phyloP scores from a whole-genome alignment of 345 rosid genomes.

The Noccaea bulbosa region DNA sequence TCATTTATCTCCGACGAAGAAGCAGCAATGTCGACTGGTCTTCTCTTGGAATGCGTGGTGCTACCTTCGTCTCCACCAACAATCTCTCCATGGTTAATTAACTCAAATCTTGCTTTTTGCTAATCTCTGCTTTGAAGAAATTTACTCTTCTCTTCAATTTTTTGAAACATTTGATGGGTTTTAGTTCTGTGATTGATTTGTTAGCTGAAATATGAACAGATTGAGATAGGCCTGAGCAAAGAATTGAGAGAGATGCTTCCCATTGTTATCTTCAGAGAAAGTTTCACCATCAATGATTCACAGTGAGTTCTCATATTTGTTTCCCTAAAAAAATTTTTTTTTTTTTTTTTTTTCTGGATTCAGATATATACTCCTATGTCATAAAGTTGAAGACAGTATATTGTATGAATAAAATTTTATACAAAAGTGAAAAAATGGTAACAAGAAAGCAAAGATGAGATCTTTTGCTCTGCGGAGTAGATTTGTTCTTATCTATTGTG shows the following conservation, averaged over 20 bases:
- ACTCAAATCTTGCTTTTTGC: background rate
- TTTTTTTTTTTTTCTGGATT: background rate
- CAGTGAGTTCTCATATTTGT: slow-evolving; percentile 52
- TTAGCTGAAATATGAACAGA: slow-evolving; percentile 40
- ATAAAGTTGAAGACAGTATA: slow-evolving; percentile 5
- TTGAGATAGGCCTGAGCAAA: slow-evolving; percentile 71
- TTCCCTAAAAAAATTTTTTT: background rate
- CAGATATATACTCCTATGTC: slow-evolving; percentile 3
- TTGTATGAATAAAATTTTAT: slow-evolving; percentile 1
- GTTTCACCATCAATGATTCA: slow-evolving; percentile 68
- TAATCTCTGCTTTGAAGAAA: background rate
- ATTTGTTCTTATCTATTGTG: slow-evolving; percentile 2
- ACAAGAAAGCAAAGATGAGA: background rate
- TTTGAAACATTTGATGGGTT: slow-evolving; percentile 13
- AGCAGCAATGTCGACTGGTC: slow-evolving; percentile 64
- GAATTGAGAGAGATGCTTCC: slow-evolving; percentile 90
- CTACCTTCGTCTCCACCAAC: slow-evolving; percentile 24
- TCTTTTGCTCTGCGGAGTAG: background rate
- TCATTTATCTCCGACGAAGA: slow-evolving; percentile 72
- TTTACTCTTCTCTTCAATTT: too few relatives aligned
- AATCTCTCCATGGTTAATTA: slow-evolving; percentile 20
- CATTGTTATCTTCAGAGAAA: slow-evolving; percentile 68
- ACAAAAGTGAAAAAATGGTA: background rate
- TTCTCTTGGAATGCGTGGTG: slow-evolving; percentile 60
- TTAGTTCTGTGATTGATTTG: slow-evolving; percentile 7